phyloP scores from a whole-genome alignment of 1,284 basidiomycete genomes.

The Rhodotorula sp. region DNA sequence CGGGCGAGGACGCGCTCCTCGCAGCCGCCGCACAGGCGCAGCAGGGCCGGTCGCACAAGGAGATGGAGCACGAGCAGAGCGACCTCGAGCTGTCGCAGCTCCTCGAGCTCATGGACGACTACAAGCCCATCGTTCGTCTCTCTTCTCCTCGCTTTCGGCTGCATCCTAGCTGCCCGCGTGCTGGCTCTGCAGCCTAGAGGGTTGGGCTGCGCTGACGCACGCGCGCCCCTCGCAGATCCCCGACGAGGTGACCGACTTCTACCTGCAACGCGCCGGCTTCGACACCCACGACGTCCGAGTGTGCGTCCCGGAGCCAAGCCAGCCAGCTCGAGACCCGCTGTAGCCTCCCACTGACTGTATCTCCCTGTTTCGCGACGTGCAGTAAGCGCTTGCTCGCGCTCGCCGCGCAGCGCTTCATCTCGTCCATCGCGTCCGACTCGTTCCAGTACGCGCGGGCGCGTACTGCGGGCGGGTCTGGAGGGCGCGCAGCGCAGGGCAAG shows the following conservation, averaged over 20 bases:
- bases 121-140: conserved; percentile 80
- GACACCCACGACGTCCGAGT: conserved; percentile 90
- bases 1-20: background rate
- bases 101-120: conserved; percentile 92
- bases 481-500: conserved; percentile 34
- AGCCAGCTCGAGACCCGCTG: background rate
- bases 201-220: background rate
- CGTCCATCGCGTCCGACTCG: conserved; percentile 94
- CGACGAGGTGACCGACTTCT: conserved; percentile 97
- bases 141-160: background rate
- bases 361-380: background rate
- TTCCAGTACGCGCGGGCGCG: conserved; percentile 97
- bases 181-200: too few species aligned
- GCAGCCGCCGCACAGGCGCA: background rate
- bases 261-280: conserved; percentile 93
- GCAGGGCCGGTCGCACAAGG: conserved; percentile 47
- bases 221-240: conserved; percentile 68
- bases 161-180: background rate
- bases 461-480: conserved; percentile 57
- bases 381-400: conserved; percentile 73
- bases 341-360: background rate
- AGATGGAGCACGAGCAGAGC: conserved; percentile 78
- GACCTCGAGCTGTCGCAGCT: conserved; percentile 75
- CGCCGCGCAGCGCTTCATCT: conserved; percentile 96
- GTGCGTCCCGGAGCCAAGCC: conserved; percentile 56